These are phyloP conservation scores for Chaetomiaceae sp. DNA, from an alignment of 2,329 filamentous ascomycete species.

Conservation along the genomic window DNA sequence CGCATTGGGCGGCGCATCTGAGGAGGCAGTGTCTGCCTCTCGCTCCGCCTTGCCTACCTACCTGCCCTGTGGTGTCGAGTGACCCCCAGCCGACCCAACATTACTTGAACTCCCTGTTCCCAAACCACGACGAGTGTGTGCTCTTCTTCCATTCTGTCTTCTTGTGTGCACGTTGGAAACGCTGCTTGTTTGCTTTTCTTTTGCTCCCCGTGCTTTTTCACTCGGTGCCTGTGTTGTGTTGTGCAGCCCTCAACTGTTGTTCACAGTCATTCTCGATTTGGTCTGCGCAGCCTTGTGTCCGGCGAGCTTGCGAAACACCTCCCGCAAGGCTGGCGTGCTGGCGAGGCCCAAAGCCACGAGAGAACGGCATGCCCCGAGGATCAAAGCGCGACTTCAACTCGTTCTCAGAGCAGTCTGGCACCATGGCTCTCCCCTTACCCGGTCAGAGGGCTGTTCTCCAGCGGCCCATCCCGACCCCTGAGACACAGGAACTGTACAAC, in stretches of 20 bases:
- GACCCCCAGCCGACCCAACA: neutral
- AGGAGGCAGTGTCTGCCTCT: constrained; percentile 1
- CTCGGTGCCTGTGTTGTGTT: too few species aligned
- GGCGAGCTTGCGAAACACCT: too few species aligned
- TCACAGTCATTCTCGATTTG: neutral
- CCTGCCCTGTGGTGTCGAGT: neutral
- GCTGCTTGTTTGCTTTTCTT: too few species aligned
- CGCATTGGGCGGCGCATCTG: neutral
- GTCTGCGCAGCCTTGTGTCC: neutral
- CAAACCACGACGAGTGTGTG: neutral
- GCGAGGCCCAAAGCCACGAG: too few species aligned
- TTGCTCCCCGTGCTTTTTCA: too few species aligned
- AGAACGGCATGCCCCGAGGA: neutral
- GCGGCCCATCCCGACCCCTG: constrained; percentile 7
- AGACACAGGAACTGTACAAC: constrained; percentile 21
- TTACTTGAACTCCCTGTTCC: neutral
- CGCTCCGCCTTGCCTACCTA: constrained; percentile 3
- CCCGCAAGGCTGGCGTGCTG: neutral
- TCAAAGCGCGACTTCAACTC: constrained; percentile 9
- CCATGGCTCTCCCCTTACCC: neutral
- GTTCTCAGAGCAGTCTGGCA: neutral
- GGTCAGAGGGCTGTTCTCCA: neutral
- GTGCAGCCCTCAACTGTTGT: too few species aligned
- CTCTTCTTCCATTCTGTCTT: neutral
- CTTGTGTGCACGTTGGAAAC: too few species aligned